phyloP scores from a whole-genome alignment of 106 monocot genomes.

The Platanthera zijinensis region DNA sequence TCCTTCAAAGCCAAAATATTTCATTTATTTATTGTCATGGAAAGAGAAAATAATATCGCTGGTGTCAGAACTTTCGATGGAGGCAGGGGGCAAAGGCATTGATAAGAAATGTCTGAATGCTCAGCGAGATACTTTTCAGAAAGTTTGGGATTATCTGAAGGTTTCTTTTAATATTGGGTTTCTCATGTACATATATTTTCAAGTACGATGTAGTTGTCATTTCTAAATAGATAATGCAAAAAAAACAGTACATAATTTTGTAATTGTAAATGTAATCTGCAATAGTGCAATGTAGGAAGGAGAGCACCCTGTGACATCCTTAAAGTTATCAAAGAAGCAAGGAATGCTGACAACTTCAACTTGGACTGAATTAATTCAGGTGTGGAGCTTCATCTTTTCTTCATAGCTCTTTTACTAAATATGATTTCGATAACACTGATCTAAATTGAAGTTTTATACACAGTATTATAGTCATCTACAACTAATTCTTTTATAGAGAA shows the following conservation, averaged over 20 bases:
- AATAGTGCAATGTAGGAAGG: slow-evolving; percentile 48
- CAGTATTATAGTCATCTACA: no score
- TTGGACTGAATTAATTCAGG: slow-evolving; percentile 69
- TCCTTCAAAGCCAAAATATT: slow-evolving; percentile 29
- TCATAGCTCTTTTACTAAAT: not conserved
- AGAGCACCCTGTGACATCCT: slow-evolving; percentile 51
- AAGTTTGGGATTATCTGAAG: slow-evolving; percentile 64
- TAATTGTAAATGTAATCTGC: not conserved
- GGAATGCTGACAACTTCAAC: slow-evolving; percentile 53
- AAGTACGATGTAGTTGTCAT: not conserved
- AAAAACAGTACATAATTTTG: not conserved
- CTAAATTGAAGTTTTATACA: not conserved
- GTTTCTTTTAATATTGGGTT: slow-evolving; percentile 16
- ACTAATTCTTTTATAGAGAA: no score
- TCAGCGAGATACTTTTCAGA: slow-evolving; percentile 74
- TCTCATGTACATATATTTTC: not conserved
- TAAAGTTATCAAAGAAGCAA: slow-evolving; percentile 60
- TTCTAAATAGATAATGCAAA: not conserved
- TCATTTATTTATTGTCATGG: slow-evolving; percentile 44
- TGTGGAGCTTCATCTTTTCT: slow-evolving; percentile 6
- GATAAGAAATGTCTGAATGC: slow-evolving; percentile 72
- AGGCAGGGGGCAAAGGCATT: slow-evolving; percentile 86
- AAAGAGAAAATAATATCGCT: slow-evolving; percentile 68
- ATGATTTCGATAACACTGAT: not conserved
- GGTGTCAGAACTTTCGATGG: slow-evolving; percentile 53